Conservation (phyloP, 192 early-diverging fungal species). For the Diversispora epigaea region DNA sequence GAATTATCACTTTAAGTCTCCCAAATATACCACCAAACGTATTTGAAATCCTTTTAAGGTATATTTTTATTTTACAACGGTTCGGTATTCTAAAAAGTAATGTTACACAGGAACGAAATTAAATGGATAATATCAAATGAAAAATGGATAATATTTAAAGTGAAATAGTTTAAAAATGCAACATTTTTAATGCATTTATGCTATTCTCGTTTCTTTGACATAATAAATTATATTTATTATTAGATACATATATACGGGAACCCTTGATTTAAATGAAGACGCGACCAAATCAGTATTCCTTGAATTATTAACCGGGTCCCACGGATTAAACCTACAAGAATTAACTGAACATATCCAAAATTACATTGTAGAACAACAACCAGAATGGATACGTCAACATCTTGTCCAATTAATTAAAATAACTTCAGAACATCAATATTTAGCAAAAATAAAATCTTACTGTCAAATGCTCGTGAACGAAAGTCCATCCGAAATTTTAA, state of each 20-base stretch:
- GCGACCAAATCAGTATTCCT: neutral
- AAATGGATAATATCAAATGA: too few species aligned
- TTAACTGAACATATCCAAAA: conserved; percentile 6
- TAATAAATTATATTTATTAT: neutral
- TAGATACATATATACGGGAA: conserved; percentile 20
- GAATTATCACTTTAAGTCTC: neutral
- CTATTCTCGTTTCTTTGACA: neutral
- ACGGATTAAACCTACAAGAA: conserved; percentile 10
- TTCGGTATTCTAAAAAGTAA: too few species aligned
- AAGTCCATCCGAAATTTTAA: conserved; percentile 3
- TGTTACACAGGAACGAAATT: too few species aligned
- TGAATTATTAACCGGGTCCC: neutral
- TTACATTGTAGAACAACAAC: conserved; percentile 10
- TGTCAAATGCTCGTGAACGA: neutral
- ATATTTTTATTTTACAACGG: neutral
- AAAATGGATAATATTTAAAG: too few species aligned
- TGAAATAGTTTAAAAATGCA: too few species aligned
- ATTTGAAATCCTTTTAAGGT: neutral
- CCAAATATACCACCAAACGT: neutral
- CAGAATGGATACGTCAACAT: conserved; percentile 15
- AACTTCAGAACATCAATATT: neutral
- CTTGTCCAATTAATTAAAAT: neutral
- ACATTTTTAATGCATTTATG: too few species aligned
- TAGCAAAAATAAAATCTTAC: neutral
- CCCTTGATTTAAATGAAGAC: neutral